Base-by-base conservation (phyloP, 768 basidiomycete species). In the Podaxis sp. region DNA sequence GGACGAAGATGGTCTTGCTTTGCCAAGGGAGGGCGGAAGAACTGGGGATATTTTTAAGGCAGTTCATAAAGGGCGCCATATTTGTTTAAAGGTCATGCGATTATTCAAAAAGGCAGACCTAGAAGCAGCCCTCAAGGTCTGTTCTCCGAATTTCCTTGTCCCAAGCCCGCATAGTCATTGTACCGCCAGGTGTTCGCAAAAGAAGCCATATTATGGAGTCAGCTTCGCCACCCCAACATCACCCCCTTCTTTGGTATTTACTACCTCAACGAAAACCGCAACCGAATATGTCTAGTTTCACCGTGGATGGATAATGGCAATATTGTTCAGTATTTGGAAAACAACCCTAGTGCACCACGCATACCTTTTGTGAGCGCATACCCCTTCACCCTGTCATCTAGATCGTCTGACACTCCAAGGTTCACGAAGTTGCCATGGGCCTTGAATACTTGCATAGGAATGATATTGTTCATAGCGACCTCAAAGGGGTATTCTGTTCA, bases 271-370 rank as follows among this genome's bases (percentile, higher is more conserved):
- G 40, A 17, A 12, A 40, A 1, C 3, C 12, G 17, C 8, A 28
- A 33, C 28, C 56, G 64, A 1, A 24, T 63, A 2, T 62, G 64
- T 49, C 52, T 65, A 22, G 56, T 62, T 4, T 65, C 64, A 11
- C 64, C 64, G 2, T 65, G 64, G 61, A 65, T 65, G 61, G 64
- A 53, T 12, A 62, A 62, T 22, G 64, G 61, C 28, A 65, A 55
- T 15, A 33, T 65, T 37, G 13, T 10, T 8, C 60, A 62, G 17
- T 63, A 65, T 41, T 17, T 41, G 17, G 40, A 41, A 17, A 33
- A 10, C 3, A 30, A 26, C 15, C 13, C 51, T 52, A 15, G 17
- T 13, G 17, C 17, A 13, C 13, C 40, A 5, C 40, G 40, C 12
- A 41, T 4, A 41, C 40, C 40, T 13, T 17, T 41, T 17, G 40